Evolutionary conservation across 305 asterid species (phyloP).

Genomic region (Ajuga reptans): DNA sequence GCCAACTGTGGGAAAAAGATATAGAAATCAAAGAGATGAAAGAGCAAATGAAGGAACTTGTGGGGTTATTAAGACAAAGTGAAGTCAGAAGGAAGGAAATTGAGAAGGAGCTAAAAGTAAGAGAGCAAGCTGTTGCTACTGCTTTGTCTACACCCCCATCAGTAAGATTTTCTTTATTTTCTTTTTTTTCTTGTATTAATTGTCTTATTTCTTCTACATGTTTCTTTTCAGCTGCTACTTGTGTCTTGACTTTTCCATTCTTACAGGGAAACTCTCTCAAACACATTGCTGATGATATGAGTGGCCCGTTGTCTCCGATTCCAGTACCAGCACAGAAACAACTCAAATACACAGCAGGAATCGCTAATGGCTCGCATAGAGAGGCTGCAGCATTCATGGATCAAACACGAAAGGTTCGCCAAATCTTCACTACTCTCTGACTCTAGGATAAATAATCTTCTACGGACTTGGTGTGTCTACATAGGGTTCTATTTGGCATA

Average conservation of each 20-base stretch:
- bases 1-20: slow-evolving; percentile 83
- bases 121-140: slow-evolving; percentile 55
- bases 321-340: slow-evolving; percentile 96
- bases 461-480: neutral
- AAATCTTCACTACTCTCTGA: neutral
- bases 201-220: neutral
- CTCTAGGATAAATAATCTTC: neutral
- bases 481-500: neutral
- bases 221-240: neutral
- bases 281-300: slow-evolving; percentile 58
- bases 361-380: slow-evolving; percentile 65
- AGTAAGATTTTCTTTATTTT: slow-evolving; percentile 33
- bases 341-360: slow-evolving; percentile 89
- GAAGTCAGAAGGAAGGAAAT: slow-evolving; percentile 79
- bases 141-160: slow-evolving; percentile 70
- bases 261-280: slow-evolving; percentile 55
- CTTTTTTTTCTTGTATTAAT: neutral
- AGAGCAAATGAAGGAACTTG: slow-evolving; percentile 91
- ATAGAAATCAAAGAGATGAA: slow-evolving; percentile 85
- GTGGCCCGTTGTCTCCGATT: slow-evolving; percentile 70
- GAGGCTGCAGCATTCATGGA: slow-evolving; percentile 71
- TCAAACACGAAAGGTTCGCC: slow-evolving; percentile 72
- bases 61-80: slow-evolving; percentile 70
- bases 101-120: slow-evolving; percentile 68
- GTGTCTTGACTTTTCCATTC: slow-evolving; percentile 13